A percentile compares a stretch with the other conserved stretches of the same genome.
Conservation (phyloP, 305 asterid genomes). For the Coffea humblotiana region DNA sequence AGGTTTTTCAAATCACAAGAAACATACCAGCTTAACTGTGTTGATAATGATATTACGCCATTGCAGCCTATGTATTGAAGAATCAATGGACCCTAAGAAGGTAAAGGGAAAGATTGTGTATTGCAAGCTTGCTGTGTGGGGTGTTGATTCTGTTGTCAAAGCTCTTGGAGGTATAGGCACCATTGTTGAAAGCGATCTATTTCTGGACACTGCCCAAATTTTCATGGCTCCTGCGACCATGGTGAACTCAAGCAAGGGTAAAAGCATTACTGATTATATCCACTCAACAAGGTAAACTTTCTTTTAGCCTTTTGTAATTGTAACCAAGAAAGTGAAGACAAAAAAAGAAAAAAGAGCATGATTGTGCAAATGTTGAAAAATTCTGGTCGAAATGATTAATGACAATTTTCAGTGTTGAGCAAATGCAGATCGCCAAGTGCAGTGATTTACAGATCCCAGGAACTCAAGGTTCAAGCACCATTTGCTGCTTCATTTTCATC, state of each 20-base stretch:
- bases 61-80: constrained; percentile 54
- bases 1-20: not conserved
- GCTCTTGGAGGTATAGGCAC: constrained; percentile 80
- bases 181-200: constrained; percentile 51
- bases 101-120: constrained; percentile 76
- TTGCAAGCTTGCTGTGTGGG: constrained; percentile 62
- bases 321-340: not conserved
- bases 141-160: constrained; percentile 70
- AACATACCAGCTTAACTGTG: not conserved
- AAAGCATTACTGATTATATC: constrained; percentile 49
- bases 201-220: constrained; percentile 66
- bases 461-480: constrained; percentile 66
- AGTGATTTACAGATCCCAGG: constrained; percentile 59
- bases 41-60: not conserved
- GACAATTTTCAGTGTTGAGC: not conserved
- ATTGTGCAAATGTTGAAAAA: not conserved
- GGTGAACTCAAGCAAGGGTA: constrained; percentile 58
- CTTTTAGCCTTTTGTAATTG: not conserved
- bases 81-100: constrained; percentile 74
- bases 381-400: not conserved
- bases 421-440: constrained; percentile 69
- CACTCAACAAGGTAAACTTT: constrained; percentile 53
- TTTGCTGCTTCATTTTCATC: constrained; percentile 85
- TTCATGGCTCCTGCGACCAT: constrained; percentile 80
- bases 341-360: not conserved